Base-by-base conservation (phyloP, 169 alveolate genomes). In the Eimeria praecox region DNA sequence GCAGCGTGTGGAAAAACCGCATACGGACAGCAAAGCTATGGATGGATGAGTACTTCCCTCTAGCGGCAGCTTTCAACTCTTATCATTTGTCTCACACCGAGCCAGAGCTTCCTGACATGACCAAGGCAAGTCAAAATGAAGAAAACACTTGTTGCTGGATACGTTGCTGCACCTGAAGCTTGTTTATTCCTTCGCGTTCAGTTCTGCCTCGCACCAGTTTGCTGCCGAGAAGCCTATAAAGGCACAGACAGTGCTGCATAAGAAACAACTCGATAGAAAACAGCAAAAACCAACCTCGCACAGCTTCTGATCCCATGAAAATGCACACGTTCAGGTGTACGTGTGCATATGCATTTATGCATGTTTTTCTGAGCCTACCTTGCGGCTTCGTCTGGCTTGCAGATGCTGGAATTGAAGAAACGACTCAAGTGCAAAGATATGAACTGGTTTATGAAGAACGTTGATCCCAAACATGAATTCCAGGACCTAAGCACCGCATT, bases 11-110 rank as follows among this genome's bases (percentile, higher is more conserved):
- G 97, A 49, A 69, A 35, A 96, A 96, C 59, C 95, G 97, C 54
- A 85, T 95, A 22, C 96, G 97, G 6, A 95, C 97, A 1, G 97
- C 97, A 9, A 40, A 85, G 66, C 86, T 86, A 2, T 96, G 97
- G 97, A 80, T 96, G 96, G 97, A 88, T 40, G 97, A 95, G 35
- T 96, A 95, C 71, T 94, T 86, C 83, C 92, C 94, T 44, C 35
- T 96, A n/a, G 96, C 97, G 54, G 96, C 90, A 10, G 88, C 78
- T 2, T 54, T 52, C 78, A 78, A 73, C 33, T 66, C 95, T 27
- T 90, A n/a, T 12, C 78, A 49, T n/a, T n/a, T 46, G 42, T 14
- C 85, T 20, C 59, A 89, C 38, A 44, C 69, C 20, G 77, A 62
- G 42, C 94, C 62, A 12, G 44, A n/a, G 30, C 54, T 62, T 12